These are phyloP conservation scores for Xylariomycetidae sp. DNA, from an alignment of 2,329 filamentous ascomycete genomes.

Conservation along the genomic window DNA sequence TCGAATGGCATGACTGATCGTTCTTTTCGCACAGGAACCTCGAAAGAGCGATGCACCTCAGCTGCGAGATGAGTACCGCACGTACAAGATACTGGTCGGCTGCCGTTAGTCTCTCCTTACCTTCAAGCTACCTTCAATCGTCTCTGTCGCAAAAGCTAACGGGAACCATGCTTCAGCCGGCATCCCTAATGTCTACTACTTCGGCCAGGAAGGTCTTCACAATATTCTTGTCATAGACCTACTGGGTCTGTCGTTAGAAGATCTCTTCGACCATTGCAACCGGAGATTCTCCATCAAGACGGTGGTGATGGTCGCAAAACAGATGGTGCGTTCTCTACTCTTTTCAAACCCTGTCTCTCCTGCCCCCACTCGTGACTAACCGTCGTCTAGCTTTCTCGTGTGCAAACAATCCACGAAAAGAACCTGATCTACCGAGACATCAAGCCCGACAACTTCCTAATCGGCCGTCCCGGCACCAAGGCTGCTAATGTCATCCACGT, in stretches of 20 bases:
- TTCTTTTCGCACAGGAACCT: constrained; percentile 67
- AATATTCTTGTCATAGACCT: constrained; percentile 98
- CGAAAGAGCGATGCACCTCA: constrained; percentile 98
- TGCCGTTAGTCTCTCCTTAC: constrained; percentile 69
- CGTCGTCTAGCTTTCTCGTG: constrained; percentile 67
- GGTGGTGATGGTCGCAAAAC: constrained; percentile 97
- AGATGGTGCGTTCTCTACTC: constrained; percentile 63
- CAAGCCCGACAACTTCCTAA: constrained; percentile 99
- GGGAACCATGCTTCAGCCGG: constrained; percentile 56
- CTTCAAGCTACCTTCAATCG: constrained; percentile 10
- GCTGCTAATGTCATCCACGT: constrained; percentile 97
- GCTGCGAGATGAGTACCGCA: constrained; percentile 95
- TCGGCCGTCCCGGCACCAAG: constrained; percentile 86
- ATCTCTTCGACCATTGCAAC: constrained; percentile 96
- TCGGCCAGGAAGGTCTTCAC: constrained; percentile 95
- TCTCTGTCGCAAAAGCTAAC: constrained; percentile 13
- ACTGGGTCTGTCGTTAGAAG: constrained; percentile 88
- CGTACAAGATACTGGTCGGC: constrained; percentile 98
- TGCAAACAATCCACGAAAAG: constrained; percentile 94
- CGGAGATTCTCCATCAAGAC: constrained; percentile 95
- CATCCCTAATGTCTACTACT: constrained; percentile 99
- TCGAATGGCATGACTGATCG: constrained; percentile 1
- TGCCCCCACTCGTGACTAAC: constrained; percentile 18
- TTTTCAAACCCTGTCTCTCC: neutral
- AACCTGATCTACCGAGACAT: constrained; percentile 99